Conservation (phyloP, 2,329 filamentous ascomycete genomes). For the Dothistroma septosporum region DNA sequence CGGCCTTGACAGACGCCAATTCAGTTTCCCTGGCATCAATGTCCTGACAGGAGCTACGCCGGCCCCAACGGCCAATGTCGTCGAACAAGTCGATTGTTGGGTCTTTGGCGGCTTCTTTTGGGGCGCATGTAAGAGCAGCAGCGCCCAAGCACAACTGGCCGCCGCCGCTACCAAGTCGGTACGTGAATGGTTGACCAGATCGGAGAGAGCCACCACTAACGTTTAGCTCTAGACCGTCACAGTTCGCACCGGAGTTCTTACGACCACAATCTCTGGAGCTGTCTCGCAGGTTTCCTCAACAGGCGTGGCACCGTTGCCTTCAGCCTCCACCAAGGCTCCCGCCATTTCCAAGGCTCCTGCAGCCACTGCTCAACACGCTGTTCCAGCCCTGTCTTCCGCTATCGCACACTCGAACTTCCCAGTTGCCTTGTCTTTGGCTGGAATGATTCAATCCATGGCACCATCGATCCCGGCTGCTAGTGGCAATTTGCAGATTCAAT, state of each 20-base stretch:
- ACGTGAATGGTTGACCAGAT: not conserved
- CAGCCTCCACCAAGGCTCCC: not conserved
- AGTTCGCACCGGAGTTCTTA: too few relatives aligned
- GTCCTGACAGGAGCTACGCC: not conserved
- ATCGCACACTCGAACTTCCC: not conserved
- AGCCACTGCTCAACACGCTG: not conserved
- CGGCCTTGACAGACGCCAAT: not conserved
- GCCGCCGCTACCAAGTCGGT: not conserved
- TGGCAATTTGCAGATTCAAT: not conserved
- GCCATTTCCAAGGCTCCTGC: not conserved
- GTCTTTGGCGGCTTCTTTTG: not conserved
- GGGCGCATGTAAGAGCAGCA: not conserved
- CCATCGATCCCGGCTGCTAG: not conserved
- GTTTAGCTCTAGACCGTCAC: too few relatives aligned
- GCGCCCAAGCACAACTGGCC: not conserved
- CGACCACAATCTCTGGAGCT: too few relatives aligned
- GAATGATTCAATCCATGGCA: not conserved
- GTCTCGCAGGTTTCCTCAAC: too few relatives aligned
- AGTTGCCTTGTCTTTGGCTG: not conserved
- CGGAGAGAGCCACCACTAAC: too few relatives aligned
- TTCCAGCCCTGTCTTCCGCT: not conserved
- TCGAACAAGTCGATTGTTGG: not conserved
- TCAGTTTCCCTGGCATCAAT: not conserved
- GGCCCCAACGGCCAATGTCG: not conserved
- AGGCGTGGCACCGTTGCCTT: too few relatives aligned